phyloP scores from a whole-genome alignment of 2,329 filamentous ascomycete genomes.

The Pseudopithomyces maydicus region DNA sequence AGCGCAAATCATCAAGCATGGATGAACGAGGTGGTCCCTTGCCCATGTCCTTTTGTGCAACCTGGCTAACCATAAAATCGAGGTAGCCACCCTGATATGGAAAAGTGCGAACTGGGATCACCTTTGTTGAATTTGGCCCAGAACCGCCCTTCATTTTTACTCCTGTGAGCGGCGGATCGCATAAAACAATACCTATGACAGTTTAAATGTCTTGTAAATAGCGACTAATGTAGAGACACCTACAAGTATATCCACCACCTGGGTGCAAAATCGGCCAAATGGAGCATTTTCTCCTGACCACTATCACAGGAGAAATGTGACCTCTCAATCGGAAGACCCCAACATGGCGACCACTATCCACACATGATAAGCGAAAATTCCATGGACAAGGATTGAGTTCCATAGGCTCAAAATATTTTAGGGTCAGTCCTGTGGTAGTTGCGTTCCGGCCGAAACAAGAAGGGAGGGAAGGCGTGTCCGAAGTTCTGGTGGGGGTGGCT shows the following conservation, averaged over 20 bases:
- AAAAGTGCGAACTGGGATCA: conserved; percentile 15
- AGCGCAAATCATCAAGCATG: conserved; percentile 33
- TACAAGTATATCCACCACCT: not conserved
- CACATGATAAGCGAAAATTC: not conserved
- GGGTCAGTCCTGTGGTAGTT: not conserved
- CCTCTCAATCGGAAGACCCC: not conserved
- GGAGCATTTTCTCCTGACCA: not conserved
- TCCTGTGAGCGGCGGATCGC: conserved; percentile 33
- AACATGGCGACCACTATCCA: not conserved
- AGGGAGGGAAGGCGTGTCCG: not conserved
- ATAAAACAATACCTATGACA: conserved; percentile 34
- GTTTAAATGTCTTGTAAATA: not conserved
- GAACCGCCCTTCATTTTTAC: conserved; percentile 11
- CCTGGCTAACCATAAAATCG: conserved; percentile 28
- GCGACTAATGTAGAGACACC: not conserved
- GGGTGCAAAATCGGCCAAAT: not conserved
- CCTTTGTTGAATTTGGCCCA: conserved; percentile 9
- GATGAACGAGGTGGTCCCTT: conserved; percentile 22
- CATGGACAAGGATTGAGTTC: not conserved
- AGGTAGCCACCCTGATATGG: conserved; percentile 39
- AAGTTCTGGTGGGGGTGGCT: not conserved
- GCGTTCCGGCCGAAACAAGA: not conserved
- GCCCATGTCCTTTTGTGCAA: not conserved
- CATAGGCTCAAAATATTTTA: not conserved
- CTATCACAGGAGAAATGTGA: not conserved